Conservation (phyloP, 2,329 filamentous ascomycete genomes). For the Arthrocladium fulminans region DNA sequence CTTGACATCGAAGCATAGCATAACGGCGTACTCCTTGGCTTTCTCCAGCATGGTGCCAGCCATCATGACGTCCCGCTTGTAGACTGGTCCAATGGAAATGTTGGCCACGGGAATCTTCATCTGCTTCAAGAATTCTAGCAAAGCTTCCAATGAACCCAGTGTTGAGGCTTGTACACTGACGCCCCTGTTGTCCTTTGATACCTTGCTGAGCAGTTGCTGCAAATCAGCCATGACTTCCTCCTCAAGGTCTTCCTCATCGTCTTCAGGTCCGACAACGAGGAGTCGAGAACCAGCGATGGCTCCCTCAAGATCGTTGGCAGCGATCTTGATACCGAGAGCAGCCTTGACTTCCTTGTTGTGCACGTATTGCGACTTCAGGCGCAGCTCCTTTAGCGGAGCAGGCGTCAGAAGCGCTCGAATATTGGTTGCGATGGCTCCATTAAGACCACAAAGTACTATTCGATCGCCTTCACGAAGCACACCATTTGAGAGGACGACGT, state of each 20-base stretch:
- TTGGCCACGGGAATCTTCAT: slow-evolving; percentile 97
- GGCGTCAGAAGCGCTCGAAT: slow-evolving; percentile 91
- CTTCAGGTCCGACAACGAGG: slow-evolving; percentile 85
- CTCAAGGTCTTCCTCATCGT: slow-evolving; percentile 93
- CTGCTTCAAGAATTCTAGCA: slow-evolving; percentile 89
- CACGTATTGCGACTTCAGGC: slow-evolving; percentile 91
- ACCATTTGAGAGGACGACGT: slow-evolving; percentile 94
- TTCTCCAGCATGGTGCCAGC: slow-evolving; percentile 94
- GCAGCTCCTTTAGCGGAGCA: slow-evolving; percentile 83
- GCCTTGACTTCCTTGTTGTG: slow-evolving; percentile 99
- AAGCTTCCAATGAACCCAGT: slow-evolving; percentile 87
- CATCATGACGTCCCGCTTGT: slow-evolving; percentile 95
- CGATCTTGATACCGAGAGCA: slow-evolving; percentile 96
- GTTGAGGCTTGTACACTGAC: slow-evolving; percentile 97
- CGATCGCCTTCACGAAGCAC: slow-evolving; percentile 88
- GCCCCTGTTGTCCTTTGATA: slow-evolving; percentile 85
- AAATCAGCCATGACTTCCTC: slow-evolving; percentile 96
- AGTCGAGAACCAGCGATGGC: slow-evolving; percentile 94
- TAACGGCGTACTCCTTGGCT: slow-evolving; percentile 88
- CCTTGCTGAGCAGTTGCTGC: slow-evolving; percentile 79
- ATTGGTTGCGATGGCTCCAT: slow-evolving; percentile 89
- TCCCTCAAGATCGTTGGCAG: slow-evolving; percentile 86
- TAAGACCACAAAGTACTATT: slow-evolving; percentile 91
- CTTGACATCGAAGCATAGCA: slow-evolving; percentile 99
- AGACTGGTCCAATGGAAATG: slow-evolving; percentile 94